Percentiles rank a stretch among this genome's conserved stretches.
phyloP scores from a whole-genome alignment of 371 early-diverging fungal species.

The Lichtheimia hyalospora region DNA sequence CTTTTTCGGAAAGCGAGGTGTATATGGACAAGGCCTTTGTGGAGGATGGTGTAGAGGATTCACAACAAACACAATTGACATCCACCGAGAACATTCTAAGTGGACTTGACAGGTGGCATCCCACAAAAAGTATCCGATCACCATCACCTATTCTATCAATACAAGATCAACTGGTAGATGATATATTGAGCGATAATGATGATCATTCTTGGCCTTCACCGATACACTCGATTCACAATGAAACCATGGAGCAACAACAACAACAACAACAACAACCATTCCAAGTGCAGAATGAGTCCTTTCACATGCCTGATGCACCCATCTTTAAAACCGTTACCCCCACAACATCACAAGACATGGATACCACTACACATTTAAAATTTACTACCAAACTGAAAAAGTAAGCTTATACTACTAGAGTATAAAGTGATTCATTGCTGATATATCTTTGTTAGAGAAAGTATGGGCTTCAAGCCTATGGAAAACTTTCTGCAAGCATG shows the following conservation, averaged over 20 bases:
- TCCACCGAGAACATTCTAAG: constrained; percentile 5
- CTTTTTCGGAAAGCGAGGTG: constrained; percentile 1
- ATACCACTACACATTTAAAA: neutral
- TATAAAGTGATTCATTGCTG: neutral
- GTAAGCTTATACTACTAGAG: neutral
- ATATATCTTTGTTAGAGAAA: neutral
- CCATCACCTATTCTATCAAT: neutral
- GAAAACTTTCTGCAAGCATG: neutral
- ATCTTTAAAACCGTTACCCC: neutral
- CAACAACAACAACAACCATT: neutral
- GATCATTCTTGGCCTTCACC: neutral
- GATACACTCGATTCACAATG: neutral
- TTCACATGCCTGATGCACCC: neutral
- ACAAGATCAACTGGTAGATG: neutral
- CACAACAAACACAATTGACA: neutral
- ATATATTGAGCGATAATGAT: neutral
- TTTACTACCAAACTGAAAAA: neutral
- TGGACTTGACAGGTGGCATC: constrained; percentile 7
- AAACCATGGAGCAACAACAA: too few relatives aligned
- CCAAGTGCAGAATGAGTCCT: neutral
- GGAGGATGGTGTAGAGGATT: neutral
- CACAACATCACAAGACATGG: neutral
- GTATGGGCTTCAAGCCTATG: neutral
- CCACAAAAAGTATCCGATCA: neutral
- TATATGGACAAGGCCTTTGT: too few relatives aligned